Conservation (phyloP, 257 asterid species). For the Linderniella brevidens region DNA sequence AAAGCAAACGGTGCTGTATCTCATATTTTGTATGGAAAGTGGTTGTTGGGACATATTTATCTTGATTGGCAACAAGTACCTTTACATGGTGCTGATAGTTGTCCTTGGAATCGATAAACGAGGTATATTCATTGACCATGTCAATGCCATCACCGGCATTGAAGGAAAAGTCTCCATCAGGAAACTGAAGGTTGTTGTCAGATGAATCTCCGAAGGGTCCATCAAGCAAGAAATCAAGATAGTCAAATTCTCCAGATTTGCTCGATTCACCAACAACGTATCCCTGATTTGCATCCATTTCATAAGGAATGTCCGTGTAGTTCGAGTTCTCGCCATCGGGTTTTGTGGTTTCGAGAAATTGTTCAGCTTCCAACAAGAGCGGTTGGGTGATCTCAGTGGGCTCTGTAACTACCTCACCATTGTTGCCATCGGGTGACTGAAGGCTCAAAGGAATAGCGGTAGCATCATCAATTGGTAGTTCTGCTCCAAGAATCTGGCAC, state of each 20-base stretch:
- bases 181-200: conserved; percentile 23
- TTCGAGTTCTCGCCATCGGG: conserved; percentile 20
- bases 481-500: conserved; percentile 56
- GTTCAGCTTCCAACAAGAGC: conserved; percentile 16
- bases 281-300: conserved; percentile 29
- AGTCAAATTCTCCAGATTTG: conserved; percentile 26
- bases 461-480: conserved; percentile 16
- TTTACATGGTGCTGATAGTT: conserved; percentile 18
- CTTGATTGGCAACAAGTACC: conserved; percentile 19
- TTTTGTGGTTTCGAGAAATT: conserved; percentile 19
- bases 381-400: conserved; percentile 15
- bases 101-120: conserved; percentile 41
- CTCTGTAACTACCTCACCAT: conserved; percentile 32
- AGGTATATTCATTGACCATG: conserved; percentile 51
- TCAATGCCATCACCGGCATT: conserved; percentile 42
- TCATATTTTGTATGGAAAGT: too few species aligned
- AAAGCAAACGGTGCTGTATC: not conserved
- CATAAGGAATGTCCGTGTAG: conserved; percentile 25
- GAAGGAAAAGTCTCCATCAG: conserved; percentile 34
- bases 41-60: conserved; percentile 17
- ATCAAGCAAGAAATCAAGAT: conserved; percentile 39
- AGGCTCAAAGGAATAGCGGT: conserved; percentile 21
- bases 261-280: conserved; percentile 51
- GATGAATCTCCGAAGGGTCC: conserved; percentile 38
- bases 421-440: conserved; percentile 17